Evolutionary conservation across 179 eudicot species (phyloP), one percentile per base, ranked within the genome.

Genomic region (Silene coronaria): DNA sequence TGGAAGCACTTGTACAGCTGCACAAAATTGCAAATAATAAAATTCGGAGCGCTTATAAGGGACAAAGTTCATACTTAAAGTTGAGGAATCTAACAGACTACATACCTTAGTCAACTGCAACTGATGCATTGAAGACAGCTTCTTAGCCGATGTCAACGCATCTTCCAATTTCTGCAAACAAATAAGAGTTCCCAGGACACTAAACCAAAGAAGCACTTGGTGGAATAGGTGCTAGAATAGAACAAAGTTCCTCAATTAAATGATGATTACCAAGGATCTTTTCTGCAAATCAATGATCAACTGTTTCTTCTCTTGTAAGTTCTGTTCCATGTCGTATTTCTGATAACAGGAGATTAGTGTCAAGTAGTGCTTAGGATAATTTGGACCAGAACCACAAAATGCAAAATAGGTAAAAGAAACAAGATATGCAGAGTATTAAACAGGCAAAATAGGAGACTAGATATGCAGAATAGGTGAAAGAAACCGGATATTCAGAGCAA

Each of bases 111-210:
- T 76, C 84, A 93, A 81, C 78, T 79, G 93, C 83, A 77, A 77
- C 71, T 81, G 88, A 63, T 86, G 92, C 53, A 73, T 73, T 72
- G 89, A 84, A 72, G 89, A 79, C 42, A 84, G 79, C 75, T 90
- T 88, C 83, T 88, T 90, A 21, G 91, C 88, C 70, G 87, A 83
- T 58, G 87, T 71, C 85, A 93, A 80, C 48, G 86, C 85, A 76
- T 90, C 92, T 85, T 93, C 96, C 85, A 91, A 76, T 83, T 85
- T 87, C 98, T 94, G 86, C 75, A 80, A 72, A 65, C 68, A 75
- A 51, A 62, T 75, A 38, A 70, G 68, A 70, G 65, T 71, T 51
- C 36, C 67, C 53, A 74, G 19, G 53, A 19, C 16, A 71, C 19
- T 38, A 78, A 22, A 24, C 19, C 70, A 24, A 75, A 30, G 2